These are phyloP conservation scores for Boletus nobilissimus DNA, from an alignment of 1,284 basidiomycete genomes.

Conservation along the genomic window DNA sequence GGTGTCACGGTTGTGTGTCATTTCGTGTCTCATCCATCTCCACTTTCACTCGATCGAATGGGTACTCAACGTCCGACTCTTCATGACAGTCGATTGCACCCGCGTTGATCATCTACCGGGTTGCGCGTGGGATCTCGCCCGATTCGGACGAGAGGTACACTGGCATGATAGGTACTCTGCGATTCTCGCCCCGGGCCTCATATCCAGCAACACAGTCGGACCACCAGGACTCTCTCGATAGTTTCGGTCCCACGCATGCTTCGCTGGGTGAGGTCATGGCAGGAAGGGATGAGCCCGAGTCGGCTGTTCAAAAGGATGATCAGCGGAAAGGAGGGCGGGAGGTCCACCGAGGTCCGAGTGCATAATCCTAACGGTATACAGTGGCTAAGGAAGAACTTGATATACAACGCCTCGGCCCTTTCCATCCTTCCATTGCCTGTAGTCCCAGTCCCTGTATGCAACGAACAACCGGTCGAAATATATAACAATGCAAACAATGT, in stretches of 20 bases:
- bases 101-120: conserved; percentile 38
- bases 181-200: conserved; percentile 12
- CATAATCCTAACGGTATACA: too few relatives aligned
- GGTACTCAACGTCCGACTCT: not conserved
- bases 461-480: too few relatives aligned
- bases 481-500: too few relatives aligned
- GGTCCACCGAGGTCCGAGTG: too few relatives aligned
- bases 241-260: not conserved
- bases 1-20: not conserved
- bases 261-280: not conserved
- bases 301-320: too few relatives aligned
- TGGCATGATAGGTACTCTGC: conserved; percentile 11
- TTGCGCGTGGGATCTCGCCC: conserved; percentile 32
- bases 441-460: too few relatives aligned
- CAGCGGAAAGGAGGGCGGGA: too few relatives aligned
- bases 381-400: too few relatives aligned
- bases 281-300: too few relatives aligned
- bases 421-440: too few relatives aligned
- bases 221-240: not conserved
- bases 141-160: conserved; percentile 23
- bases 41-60: not conserved
- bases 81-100: conserved; percentile 31
- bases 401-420: too few relatives aligned
- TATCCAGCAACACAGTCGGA: not conserved
- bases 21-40: not conserved